These are phyloP conservation scores for Acanthochlamys bracteata DNA, from an alignment of 106 monocot species.

Conservation along the genomic window DNA sequence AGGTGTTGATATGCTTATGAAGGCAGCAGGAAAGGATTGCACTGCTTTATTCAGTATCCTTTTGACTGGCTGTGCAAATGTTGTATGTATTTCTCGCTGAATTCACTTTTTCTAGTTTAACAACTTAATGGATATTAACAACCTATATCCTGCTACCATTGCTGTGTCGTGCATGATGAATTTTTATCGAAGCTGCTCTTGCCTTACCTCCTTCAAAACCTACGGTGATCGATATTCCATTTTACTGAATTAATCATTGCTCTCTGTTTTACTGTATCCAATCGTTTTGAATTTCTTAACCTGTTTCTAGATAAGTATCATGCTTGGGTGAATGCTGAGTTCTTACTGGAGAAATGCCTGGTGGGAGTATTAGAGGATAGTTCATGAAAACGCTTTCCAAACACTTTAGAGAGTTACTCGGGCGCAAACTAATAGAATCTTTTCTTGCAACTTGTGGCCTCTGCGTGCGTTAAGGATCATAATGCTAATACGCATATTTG, in stretches of 20 bases:
- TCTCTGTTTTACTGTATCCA: not conserved
- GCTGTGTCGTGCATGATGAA: not conserved
- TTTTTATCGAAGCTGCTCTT: too few species aligned
- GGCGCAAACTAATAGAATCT: too few species aligned
- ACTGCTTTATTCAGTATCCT: constrained; percentile 99
- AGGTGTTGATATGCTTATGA: constrained; percentile 97
- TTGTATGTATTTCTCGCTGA: not conserved
- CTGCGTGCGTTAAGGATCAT: too few species aligned
- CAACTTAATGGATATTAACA: not conserved
- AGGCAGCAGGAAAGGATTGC: constrained; percentile 89
- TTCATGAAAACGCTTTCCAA: constrained; percentile 1
- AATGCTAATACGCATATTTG: too few species aligned
- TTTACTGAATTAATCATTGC: not conserved
- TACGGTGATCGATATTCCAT: too few species aligned
- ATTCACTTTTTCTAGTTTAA: not conserved
- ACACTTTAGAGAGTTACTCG: too few species aligned
- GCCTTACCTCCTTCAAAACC: too few species aligned
- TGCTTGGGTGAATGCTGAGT: constrained; percentile 71
- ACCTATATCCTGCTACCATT: not conserved
- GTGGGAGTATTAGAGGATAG: constrained; percentile 51
- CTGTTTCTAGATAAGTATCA: constrained; percentile 55
- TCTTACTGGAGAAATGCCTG: constrained; percentile 63
- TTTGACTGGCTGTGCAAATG: constrained; percentile 1
- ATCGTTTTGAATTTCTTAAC: not conserved
- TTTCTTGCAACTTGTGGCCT: too few species aligned